phyloP scores from a whole-genome alignment of 495 filamentous ascomycete species.

The Amniculicola lignicola region DNA sequence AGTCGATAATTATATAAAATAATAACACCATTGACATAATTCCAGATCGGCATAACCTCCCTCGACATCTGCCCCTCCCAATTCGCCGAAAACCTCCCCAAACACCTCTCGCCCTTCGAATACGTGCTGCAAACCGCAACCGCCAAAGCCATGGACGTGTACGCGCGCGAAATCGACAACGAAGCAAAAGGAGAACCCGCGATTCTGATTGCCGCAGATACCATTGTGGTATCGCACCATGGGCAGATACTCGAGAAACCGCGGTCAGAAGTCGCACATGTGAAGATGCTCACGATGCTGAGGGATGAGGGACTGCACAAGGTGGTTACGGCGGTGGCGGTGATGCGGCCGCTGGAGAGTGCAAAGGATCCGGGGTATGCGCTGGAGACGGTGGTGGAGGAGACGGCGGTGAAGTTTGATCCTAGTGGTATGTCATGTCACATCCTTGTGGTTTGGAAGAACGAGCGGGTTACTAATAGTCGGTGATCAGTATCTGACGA shows the following conservation, averaged over 20 bases:
- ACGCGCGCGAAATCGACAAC: conserved; percentile 62
- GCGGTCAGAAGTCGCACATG: conserved; percentile 69
- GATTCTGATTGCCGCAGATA: conserved; percentile 88
- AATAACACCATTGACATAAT: conserved; percentile 1
- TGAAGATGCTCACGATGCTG: conserved; percentile 79
- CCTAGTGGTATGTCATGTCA: conserved; percentile 40
- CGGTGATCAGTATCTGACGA: conserved; percentile 78
- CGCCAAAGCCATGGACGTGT: conserved; percentile 77
- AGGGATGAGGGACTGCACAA: conserved; percentile 71
- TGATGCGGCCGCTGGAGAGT: conserved; percentile 73
- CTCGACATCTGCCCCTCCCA: conserved; percentile 79
- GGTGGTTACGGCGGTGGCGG: conserved; percentile 78
- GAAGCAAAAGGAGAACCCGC: conserved; percentile 64
- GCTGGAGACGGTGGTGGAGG: conserved; percentile 75
- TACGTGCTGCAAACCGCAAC: conserved; percentile 87
- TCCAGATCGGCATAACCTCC: conserved; percentile 65
- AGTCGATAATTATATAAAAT: not conserved
- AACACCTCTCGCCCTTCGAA: conserved; percentile 75
- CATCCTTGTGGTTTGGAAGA: too few relatives aligned
- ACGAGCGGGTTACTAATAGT: too few relatives aligned
- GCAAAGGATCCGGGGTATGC: conserved; percentile 79
- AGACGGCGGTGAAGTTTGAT: conserved; percentile 81
- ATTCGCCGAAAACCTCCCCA: conserved; percentile 77
- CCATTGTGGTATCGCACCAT: conserved; percentile 72
- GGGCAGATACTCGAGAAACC: conserved; percentile 91